These are phyloP conservation scores for Corchorus olitorius DNA, from an alignment of 345 rosid species.

Conservation along the genomic window DNA sequence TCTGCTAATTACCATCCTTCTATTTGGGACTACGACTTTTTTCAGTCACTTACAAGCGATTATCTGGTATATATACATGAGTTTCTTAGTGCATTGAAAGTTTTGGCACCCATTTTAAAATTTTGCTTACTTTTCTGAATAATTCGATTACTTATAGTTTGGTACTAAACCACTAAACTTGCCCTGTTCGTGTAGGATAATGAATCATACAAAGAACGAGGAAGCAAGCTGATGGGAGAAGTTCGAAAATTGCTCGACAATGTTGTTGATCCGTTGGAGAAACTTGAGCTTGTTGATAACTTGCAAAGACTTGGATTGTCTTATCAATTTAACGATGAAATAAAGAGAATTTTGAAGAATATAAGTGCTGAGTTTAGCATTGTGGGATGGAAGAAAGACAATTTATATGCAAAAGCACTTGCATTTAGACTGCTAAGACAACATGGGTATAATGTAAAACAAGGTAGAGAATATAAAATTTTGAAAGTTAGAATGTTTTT, in stretches of 20 bases:
- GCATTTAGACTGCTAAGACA: constrained; percentile 37
- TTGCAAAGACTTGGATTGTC: constrained; percentile 42
- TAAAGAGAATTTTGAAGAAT: constrained; percentile 14
- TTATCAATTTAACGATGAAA: constrained; percentile 32
- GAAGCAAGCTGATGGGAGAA: neutral
- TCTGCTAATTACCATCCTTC: constrained; percentile 41
- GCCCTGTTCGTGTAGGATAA: constrained; percentile 3
- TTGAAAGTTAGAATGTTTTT: too few relatives aligned
- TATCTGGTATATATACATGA: constrained; percentile 17
- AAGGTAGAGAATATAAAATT: constrained; percentile 23
- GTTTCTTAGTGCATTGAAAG: neutral
- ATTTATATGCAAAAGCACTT: constrained; percentile 31
- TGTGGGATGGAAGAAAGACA: neutral
- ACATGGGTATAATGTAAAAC: constrained; percentile 27
- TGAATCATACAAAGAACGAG: neutral
- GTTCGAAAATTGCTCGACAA: constrained; percentile 18
- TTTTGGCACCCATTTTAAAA: neutral
- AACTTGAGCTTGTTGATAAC: constrained; percentile 34
- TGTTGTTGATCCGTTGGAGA: constrained; percentile 19
- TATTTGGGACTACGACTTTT: constrained; percentile 32
- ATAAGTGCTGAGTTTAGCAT: neutral
- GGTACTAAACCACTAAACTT: neutral
- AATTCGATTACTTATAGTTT: neutral
- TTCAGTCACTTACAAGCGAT: constrained; percentile 37
- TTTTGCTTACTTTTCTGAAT: neutral